Evolutionary conservation across 768 basidiomycete genomes (phyloP).

Genomic region (Termitomyces sp.): DNA sequence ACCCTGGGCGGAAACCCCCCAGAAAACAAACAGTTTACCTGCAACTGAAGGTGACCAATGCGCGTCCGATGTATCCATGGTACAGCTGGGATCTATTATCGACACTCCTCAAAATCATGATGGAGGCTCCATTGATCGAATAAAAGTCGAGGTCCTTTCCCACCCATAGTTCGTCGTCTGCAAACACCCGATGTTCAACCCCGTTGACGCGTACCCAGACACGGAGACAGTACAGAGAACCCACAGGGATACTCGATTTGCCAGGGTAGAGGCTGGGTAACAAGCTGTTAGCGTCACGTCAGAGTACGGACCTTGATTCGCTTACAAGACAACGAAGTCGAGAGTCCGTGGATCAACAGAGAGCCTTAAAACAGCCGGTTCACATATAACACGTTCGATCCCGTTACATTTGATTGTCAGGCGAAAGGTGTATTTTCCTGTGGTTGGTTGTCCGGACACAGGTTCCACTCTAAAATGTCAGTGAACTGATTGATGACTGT

Average conservation of each 20-base stretch:
- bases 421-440: conserved; percentile 46
- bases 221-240: conserved; percentile 49
- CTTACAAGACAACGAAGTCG: conserved; percentile 60
- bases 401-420: conserved; percentile 49
- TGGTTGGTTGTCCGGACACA: conserved; percentile 28
- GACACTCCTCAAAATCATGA: conserved; percentile 40
- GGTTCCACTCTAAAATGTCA: conserved; percentile 37
- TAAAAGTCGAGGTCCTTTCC: conserved; percentile 62
- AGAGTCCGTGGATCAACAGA: conserved; percentile 47
- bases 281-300: conserved; percentile 3
- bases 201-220: conserved; percentile 57
- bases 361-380: conserved; percentile 40
- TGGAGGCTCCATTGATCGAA: conserved; percentile 49
- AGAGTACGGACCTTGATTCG: conserved; percentile 5
- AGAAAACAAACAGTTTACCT: conserved; percentile 26
- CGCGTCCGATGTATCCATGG: conserved; percentile 49
- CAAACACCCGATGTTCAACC: conserved; percentile 60
- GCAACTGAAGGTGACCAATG: conserved; percentile 49
- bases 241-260: conserved; percentile 47
- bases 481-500: not conserved
- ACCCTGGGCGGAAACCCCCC: not conserved
- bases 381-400: conserved; percentile 47
- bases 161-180: conserved; percentile 60
- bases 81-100: conserved; percentile 45
- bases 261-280: conserved; percentile 51